Evolutionary conservation across 352 stramenopile genomes (phyloP).

Genomic region (Phytophthora nicotianae): DNA sequence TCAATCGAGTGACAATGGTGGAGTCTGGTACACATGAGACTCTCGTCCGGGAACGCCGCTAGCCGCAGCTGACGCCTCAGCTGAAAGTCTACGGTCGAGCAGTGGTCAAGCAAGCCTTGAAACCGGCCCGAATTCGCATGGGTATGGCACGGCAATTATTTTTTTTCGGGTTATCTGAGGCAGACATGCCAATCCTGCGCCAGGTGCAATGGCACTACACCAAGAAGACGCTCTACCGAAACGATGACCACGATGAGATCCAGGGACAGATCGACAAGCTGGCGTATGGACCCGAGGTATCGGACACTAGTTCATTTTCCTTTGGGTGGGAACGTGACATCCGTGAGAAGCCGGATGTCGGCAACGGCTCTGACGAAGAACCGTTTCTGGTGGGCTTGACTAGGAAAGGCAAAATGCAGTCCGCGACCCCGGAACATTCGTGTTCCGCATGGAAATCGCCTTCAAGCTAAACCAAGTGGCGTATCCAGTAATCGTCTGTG

Average conservation of each 20-base stretch:
- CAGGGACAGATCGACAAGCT: neutral
- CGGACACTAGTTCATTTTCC: neutral
- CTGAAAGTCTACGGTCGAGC: neutral
- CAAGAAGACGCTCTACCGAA: conserved; percentile 2
- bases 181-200: neutral
- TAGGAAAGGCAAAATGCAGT: neutral
- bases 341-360: neutral
- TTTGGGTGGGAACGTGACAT: neutral
- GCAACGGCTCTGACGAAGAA: neutral
- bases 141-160: neutral
- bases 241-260: neutral
- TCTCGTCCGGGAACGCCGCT: neutral
- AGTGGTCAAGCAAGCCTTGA: neutral
- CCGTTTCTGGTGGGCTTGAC: neutral
- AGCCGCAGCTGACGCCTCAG: neutral
- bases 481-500: neutral
- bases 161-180: neutral
- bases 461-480: neutral
- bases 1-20: neutral
- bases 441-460: neutral
- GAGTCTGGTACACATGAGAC: neutral
- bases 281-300: neutral
- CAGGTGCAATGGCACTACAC: neutral
- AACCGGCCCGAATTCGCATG: neutral
- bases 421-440: neutral